These are phyloP conservation scores for Amaranthus cruentus DNA, from an alignment of 148 eudicot genomes.

Conservation along the genomic window DNA sequence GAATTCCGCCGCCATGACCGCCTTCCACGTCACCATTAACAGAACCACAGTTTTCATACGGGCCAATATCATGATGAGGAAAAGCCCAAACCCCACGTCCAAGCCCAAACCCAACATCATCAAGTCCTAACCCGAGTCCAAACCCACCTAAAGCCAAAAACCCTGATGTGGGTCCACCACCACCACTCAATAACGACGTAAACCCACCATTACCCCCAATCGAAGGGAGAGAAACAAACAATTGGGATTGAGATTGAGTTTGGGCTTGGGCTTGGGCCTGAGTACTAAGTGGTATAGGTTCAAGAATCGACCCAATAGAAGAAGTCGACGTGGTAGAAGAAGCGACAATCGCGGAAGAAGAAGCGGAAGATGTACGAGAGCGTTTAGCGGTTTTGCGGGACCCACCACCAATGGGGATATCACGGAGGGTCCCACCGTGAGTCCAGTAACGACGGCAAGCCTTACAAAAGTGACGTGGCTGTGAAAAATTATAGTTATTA, in stretches of 20 bases:
- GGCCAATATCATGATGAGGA: conserved; percentile 21
- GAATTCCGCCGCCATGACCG: conserved; percentile 18
- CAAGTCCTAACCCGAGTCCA: conserved; percentile 46
- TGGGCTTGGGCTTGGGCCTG: neutral
- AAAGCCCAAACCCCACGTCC: conserved; percentile 37
- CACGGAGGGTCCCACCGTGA: conserved; percentile 72
- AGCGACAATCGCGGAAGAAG: conserved; percentile 8
- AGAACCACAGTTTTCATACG: conserved; percentile 12
- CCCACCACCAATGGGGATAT: conserved; percentile 71
- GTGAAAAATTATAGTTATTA: conserved; percentile 86
- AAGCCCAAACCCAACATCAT: conserved; percentile 40
- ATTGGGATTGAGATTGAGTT: neutral
- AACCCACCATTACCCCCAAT: conserved; percentile 37
- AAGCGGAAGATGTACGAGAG: conserved; percentile 30
- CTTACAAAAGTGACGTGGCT: conserved; percentile 84
- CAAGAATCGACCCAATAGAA: conserved; percentile 7
- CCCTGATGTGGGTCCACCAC: neutral
- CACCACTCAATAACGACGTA: conserved; percentile 31
- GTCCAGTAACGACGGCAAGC: conserved; percentile 91
- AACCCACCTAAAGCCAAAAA: conserved; percentile 41
- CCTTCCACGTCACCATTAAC: conserved; percentile 19
- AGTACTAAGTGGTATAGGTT: conserved; percentile 6
- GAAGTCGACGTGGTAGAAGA: conserved; percentile 10
- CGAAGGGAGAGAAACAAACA: conserved; percentile 6
- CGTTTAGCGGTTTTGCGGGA: conserved; percentile 67